phyloP scores from a whole-genome alignment of 225 moss, liverwort and hornwort species.

The Polytrichum commune region DNA sequence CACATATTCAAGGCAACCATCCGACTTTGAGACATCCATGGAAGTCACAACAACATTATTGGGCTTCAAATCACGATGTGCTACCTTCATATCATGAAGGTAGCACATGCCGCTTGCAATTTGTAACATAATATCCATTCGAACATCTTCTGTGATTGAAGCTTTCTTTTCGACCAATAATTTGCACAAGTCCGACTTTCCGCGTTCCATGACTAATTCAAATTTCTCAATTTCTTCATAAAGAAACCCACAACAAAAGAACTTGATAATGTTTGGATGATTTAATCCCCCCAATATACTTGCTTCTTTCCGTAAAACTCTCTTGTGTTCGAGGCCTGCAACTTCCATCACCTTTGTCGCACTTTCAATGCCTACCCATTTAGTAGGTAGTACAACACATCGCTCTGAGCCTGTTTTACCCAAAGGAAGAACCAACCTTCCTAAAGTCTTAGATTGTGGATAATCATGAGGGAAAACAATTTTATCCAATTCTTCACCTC shows the following conservation, averaged over 20 bases:
- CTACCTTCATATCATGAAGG: constrained; percentile 7
- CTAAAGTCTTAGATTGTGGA: neutral
- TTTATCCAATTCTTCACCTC: constrained; percentile 1
- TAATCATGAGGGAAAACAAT: neutral
- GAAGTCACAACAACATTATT: constrained; percentile 1
- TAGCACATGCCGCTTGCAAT: constrained; percentile 10
- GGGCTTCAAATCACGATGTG: constrained; percentile 11
- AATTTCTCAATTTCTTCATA: too few relatives aligned
- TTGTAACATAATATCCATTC: neutral
- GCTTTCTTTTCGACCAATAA: neutral
- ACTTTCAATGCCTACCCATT: neutral
- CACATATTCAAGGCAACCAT: neutral
- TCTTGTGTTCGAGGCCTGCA: neutral
- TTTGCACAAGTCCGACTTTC: neutral
- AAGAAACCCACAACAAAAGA: constrained; percentile 4
- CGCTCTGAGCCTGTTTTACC: neutral
- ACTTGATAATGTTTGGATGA: constrained; percentile 5
- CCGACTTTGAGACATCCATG: neutral
- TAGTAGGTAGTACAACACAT: neutral
- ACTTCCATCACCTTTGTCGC: neutral
- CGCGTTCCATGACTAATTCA: constrained; percentile 8
- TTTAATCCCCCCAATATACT: neutral
- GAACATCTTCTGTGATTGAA: neutral
- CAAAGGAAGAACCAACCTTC: neutral
- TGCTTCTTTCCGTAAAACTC: neutral